Evolutionary conservation across 1,284 basidiomycete species (phyloP).

Genomic region (Marasmius tenuissimus): DNA sequence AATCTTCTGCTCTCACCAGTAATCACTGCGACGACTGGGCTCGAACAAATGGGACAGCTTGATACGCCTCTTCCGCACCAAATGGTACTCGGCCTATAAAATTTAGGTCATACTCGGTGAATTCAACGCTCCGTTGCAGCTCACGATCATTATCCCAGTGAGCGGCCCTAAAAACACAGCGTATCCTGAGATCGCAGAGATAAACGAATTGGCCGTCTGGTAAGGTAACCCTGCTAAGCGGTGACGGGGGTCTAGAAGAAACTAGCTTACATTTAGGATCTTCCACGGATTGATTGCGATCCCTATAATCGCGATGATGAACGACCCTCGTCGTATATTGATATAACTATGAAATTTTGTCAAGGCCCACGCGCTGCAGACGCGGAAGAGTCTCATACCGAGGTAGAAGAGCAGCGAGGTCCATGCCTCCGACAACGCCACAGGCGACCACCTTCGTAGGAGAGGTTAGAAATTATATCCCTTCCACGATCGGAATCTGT

Average conservation of each 20-base stretch:
- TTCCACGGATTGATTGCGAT: conserved; percentile 33
- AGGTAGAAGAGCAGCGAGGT: conserved; percentile 26
- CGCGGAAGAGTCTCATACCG: conserved; percentile 6
- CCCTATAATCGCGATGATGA: conserved; percentile 27
- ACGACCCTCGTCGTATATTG: conserved; percentile 28
- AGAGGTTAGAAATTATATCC: neutral
- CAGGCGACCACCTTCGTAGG: conserved; percentile 23
- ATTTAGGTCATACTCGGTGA: neutral
- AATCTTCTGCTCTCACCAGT: conserved; percentile 19
- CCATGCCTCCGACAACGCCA: conserved; percentile 30
- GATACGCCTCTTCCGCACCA: conserved; percentile 21
- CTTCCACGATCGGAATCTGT: neutral
- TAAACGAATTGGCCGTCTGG: conserved; percentile 31
- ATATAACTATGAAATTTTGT: conserved; percentile 17
- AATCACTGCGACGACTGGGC: conserved; percentile 24
- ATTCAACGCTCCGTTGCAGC: conserved; percentile 4
- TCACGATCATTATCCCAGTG: conserved; percentile 31
- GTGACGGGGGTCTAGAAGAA: neutral
- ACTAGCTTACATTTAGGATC: conserved; percentile 25
- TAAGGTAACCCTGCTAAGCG: neutral
- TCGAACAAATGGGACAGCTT: conserved; percentile 28
- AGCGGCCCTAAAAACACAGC: conserved; percentile 29
- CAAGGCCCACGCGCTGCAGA: neutral
- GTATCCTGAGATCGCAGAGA: conserved; percentile 28
- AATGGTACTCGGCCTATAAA: conserved; percentile 26